Evolutionary conservation across 176 grass and related monocot species (phyloP), one percentile per base, ranked within the genome.

Genomic region (Zizania latifolia): DNA sequence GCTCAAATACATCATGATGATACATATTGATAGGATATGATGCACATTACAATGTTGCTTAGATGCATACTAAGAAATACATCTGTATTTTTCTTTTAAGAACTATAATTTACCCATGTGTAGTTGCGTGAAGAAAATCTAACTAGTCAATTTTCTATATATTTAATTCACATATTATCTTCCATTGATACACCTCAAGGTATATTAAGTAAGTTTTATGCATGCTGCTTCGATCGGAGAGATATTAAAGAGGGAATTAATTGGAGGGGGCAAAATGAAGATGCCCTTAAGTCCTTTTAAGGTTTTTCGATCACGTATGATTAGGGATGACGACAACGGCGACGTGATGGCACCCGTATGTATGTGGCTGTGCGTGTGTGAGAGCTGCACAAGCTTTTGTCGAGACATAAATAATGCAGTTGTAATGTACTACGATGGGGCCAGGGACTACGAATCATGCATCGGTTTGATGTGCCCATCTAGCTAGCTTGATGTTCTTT

Each of bases 361-460:
- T 54, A 19, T 40, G 15, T 2, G 58, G 10, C 33, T 1, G 34
- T 14, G 28, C 43, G 60, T 28, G 27, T 27, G 36, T 34, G 30
- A 51, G 75, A 12, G 41, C 13, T 27, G 57, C 12, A 60, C 72
- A 70, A 16, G 35, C 66, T 24, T 35, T 24, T 72, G 46, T 66
- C 68, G 48, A 59, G 28, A 24, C 60, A 29, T 54, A 73, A 85
- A 85, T 85, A 79, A 85, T 85, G 60, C 37, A 66, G 37, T 21
- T 76, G 65, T 56, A 17, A 16, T 68, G 62, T 70, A 83, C 64
- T 37, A 76, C 1, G 24, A 13, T 10, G 54, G 72, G 81, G 29
- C 62, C 8, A 0, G 19, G 35, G 36, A 45, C n/a, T 19, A 5
- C 12, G 12, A 84, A 56, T 78, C 44, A 53, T 84, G 41, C 64